phyloP scores from a whole-genome alignment of 352 stramenopile species.

The Phytophthora cryptogea region DNA sequence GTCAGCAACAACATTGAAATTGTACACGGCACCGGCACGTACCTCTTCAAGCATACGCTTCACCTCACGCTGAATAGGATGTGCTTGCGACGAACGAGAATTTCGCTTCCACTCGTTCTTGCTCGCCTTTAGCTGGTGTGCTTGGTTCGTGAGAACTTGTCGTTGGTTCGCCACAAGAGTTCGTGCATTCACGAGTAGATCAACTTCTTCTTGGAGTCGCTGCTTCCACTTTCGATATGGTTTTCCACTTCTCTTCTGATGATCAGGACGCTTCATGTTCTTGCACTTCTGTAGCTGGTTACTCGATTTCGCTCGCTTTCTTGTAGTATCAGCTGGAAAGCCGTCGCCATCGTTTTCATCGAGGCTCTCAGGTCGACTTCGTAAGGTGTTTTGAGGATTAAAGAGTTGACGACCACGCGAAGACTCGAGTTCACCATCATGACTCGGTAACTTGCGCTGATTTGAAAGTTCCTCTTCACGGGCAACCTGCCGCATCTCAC shows the following conservation, averaged over 20 bases:
- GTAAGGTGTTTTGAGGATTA: conserved; percentile 2
- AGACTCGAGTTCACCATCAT: background rate
- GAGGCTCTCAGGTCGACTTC: conserved; percentile 7
- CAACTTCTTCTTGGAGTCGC: conserved; percentile 50
- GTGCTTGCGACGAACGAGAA: conserved; percentile 20
- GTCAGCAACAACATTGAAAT: background rate
- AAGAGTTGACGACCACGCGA: conserved; percentile 6
- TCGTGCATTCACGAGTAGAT: conserved; percentile 52
- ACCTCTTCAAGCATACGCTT: conserved; percentile 71
- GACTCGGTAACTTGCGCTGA: conserved; percentile 2
- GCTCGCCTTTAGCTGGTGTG: conserved; percentile 54
- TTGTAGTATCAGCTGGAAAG: background rate
- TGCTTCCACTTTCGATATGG: conserved; percentile 48
- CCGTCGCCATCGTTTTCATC: conserved; percentile 1
- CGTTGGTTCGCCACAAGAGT: conserved; percentile 50
- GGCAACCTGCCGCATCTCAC: conserved; percentile 37
- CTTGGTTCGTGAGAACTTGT: conserved; percentile 53
- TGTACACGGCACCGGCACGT: background rate
- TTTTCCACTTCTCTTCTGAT: conserved; percentile 14
- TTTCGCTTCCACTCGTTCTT: conserved; percentile 57
- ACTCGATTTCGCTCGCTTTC: conserved; percentile 6
- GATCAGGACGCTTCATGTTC: background rate
- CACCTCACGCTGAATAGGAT: conserved; percentile 57
- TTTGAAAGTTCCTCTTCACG: conserved; percentile 46
- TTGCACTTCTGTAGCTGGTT: conserved; percentile 15